phyloP scores from a whole-genome alignment of 768 basidiomycete species.

The Neoboletus subvelutipes region DNA sequence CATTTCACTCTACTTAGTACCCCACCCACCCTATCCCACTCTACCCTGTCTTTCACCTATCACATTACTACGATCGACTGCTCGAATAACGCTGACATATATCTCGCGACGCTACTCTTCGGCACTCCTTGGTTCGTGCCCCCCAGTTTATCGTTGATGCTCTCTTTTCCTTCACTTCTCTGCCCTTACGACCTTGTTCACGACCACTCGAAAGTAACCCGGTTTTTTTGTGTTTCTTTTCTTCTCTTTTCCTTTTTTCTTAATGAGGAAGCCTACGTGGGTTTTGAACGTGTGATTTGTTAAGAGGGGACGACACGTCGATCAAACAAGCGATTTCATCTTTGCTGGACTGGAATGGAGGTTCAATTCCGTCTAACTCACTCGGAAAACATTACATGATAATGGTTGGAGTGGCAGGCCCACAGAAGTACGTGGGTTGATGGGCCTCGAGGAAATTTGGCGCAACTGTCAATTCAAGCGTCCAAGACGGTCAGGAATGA shows the following conservation, averaged over 20 bases:
- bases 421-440: too few relatives aligned
- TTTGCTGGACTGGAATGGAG: too few relatives aligned
- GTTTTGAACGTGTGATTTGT: background rate
- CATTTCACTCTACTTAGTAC: conserved; percentile 2
- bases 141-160: background rate
- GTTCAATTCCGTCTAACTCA: too few relatives aligned
- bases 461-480: too few relatives aligned
- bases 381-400: too few relatives aligned
- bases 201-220: conserved; percentile 9
- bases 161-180: background rate
- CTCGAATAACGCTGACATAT: conserved; percentile 6
- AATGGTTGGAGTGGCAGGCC: too few relatives aligned
- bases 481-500: too few relatives aligned
- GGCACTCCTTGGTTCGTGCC: background rate
- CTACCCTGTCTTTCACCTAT: background rate
- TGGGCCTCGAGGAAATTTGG: too few relatives aligned
- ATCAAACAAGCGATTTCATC: too few relatives aligned
- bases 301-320: background rate
- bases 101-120: background rate
- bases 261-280: background rate
- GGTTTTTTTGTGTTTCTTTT: background rate
- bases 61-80: conserved; percentile 8
- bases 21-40: background rate
- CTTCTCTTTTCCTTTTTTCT: background rate
- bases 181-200: conserved; percentile 11